Evolutionary conservation across 1,139 yeast species (phyloP).

Genomic region (Nakaseomyces delphensis): DNA sequence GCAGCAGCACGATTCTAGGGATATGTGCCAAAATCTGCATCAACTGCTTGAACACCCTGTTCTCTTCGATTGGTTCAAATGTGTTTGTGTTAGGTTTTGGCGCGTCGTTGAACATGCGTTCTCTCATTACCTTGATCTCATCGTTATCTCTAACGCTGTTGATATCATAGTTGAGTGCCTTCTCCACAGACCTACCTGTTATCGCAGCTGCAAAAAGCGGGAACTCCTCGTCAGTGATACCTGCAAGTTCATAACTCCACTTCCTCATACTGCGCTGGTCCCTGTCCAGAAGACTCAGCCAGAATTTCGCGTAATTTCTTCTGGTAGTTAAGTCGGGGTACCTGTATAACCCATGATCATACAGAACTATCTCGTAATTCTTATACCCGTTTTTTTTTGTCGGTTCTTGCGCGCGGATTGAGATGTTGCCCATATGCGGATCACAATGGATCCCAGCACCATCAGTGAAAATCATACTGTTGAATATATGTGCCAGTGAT

Average conservation of each 20-base stretch:
- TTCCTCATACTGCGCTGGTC: conserved; percentile 56
- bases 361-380: conserved; percentile 83
- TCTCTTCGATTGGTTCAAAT: conserved; percentile 39
- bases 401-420: conserved; percentile 47
- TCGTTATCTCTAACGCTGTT: conserved; percentile 43
- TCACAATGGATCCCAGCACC: conserved; percentile 91
- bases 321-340: conserved; percentile 71
- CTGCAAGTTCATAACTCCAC: conserved; percentile 73
- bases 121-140: conserved; percentile 52
- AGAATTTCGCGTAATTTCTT: conserved; percentile 78
- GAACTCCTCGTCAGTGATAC: conserved; percentile 71
- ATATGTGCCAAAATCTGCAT: conserved; percentile 72
- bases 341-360: conserved; percentile 92
- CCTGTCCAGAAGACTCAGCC: conserved; percentile 79
- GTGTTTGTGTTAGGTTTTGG: too few relatives aligned
- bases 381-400: conserved; percentile 32
- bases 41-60: conserved; percentile 60
- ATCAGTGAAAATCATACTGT: conserved; percentile 91
- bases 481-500: conserved; percentile 83
- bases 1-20: conserved; percentile 78
- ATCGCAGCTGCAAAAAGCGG: conserved; percentile 85
- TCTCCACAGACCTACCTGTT: conserved; percentile 73
- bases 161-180: conserved; percentile 61
- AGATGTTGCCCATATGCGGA: conserved; percentile 95
- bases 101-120: conserved; percentile 2